Percentiles rank a stretch among this genome's conserved stretches.
These are phyloP conservation scores for Penicillium fimorum DNA, from an alignment of 495 filamentous ascomycete genomes.

Conservation along the genomic window DNA sequence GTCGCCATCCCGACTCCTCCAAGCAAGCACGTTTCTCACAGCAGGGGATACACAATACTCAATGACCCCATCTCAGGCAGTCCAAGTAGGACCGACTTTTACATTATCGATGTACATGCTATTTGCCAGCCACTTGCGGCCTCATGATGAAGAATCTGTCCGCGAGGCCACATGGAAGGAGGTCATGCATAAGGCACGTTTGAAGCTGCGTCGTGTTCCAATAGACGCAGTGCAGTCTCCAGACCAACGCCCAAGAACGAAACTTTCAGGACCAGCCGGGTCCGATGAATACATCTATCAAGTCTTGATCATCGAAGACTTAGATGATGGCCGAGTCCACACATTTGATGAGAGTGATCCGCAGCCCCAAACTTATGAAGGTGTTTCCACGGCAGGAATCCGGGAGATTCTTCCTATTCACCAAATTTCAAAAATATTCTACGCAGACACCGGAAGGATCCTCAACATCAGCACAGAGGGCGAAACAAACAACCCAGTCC, in stretches of 20 bases:
- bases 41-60: constrained; percentile 84
- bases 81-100: constrained; percentile 88
- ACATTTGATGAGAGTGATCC: constrained; percentile 66
- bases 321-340: constrained; percentile 89
- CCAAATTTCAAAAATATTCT: constrained; percentile 94
- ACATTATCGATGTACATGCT: constrained; percentile 95
- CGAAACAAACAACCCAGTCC: constrained; percentile 79
- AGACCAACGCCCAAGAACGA: constrained; percentile 13
- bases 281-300: constrained; percentile 83
- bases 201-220: constrained; percentile 69
- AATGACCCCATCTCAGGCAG: constrained; percentile 56
- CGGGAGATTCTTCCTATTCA: constrained; percentile 83
- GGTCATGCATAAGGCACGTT: constrained; percentile 88
- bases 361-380: constrained; percentile 66
- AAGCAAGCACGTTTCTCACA: constrained; percentile 90
- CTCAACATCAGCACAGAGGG: constrained; percentile 81
- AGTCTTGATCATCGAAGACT: constrained; percentile 83
- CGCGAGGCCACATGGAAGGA: constrained; percentile 94
- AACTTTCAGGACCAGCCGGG: constrained; percentile 50
- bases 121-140: constrained; percentile 74
- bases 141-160: constrained; percentile 59
- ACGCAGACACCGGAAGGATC: constrained; percentile 92
- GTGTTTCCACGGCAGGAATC: constrained; percentile 71
- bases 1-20: constrained; percentile 86
- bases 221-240: constrained; percentile 37